These are phyloP conservation scores for Sanghuangporus baumii DNA, from an alignment of 1,284 basidiomycete species.

Conservation along the genomic window DNA sequence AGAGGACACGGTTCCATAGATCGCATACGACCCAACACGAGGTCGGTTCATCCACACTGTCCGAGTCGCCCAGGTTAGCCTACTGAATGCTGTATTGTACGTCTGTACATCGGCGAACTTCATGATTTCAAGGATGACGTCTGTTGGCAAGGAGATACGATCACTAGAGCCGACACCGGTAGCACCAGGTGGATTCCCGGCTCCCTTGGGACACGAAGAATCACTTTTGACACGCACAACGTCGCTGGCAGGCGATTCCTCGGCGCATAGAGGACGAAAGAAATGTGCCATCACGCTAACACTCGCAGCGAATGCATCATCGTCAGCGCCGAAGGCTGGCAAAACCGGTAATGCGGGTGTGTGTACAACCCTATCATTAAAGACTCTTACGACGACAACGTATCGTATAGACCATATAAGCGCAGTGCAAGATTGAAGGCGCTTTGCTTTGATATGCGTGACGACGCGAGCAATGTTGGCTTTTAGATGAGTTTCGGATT, in stretches of 20 bases:
- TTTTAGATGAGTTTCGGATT: not conserved
- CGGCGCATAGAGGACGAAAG: not conserved
- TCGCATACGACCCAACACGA: not conserved
- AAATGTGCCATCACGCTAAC: not conserved
- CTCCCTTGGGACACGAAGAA: not conserved
- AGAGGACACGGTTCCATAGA: not conserved
- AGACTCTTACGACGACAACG: not conserved
- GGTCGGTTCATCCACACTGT: not conserved
- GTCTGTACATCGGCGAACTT: not conserved
- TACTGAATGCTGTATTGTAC: not conserved
- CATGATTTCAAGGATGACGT: conserved; percentile 1
- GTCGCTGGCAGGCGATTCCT: not conserved
- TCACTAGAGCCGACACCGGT: not conserved
- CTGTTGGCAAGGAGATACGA: not conserved
- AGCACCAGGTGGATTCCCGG: not conserved
- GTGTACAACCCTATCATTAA: not conserved
- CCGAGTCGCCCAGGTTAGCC: not conserved
- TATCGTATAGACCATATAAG: conserved; percentile 6
- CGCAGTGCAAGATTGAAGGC: not conserved
- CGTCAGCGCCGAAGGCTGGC: conserved; percentile 2
- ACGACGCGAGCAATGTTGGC: not conserved
- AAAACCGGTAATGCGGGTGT: not conserved
- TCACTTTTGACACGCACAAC: not conserved
- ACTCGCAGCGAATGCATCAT: not conserved
- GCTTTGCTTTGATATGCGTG: not conserved